Evolutionary conservation across 805 yeast genomes (phyloP), one percentile per base, ranked within the genome.

Genomic region (Saturnispora zaruensis): DNA sequence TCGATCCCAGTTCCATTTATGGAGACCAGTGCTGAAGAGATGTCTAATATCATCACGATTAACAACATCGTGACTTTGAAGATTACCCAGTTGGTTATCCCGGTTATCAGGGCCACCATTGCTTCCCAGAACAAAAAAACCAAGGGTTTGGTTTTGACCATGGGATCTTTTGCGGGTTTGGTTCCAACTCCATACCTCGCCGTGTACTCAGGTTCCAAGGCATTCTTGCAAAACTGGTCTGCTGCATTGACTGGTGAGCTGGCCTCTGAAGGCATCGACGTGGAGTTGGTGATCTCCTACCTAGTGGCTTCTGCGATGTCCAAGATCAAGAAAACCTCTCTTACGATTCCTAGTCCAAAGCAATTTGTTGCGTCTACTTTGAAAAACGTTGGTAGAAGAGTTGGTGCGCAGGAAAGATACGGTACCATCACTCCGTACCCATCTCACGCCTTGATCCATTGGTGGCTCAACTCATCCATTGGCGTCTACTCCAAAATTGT

Each of bases 161-260:
- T 93, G 96, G 97, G 98, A 42, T 91, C 98, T 4, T 91, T 93
- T 63, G 96, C 96, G 48, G 99, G 98, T 3, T 75, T 90, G 57
- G 73, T 87, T 44, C 98, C 99, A 50, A 83, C 96, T 11, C 98
- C 99, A 21, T 75, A 81, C 58, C 76, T 93, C 59, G 96, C 98
- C 18, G 85, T 90, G 9, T 93, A 93, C 71, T 85, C 97, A 18
- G 99, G 99, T 23, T 88, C 97, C 44, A 93, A 93, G 72, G 88
- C 96, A 6, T 93, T 93, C 67, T 75, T 93, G 64, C 97, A 93
- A 70, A 79, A 81, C 52, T 93, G 99, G 98, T 86, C 93, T 45
- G 71, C 78, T 46, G 89, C 96, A 1, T 74, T 93, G 57, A 85
- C 96, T 16, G 89, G 90, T 33, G 99, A 93, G 68, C 74, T 93